Evolutionary conservation across 805 yeast genomes (phyloP).

Genomic region (Metschnikowia peoriensis): DNA sequence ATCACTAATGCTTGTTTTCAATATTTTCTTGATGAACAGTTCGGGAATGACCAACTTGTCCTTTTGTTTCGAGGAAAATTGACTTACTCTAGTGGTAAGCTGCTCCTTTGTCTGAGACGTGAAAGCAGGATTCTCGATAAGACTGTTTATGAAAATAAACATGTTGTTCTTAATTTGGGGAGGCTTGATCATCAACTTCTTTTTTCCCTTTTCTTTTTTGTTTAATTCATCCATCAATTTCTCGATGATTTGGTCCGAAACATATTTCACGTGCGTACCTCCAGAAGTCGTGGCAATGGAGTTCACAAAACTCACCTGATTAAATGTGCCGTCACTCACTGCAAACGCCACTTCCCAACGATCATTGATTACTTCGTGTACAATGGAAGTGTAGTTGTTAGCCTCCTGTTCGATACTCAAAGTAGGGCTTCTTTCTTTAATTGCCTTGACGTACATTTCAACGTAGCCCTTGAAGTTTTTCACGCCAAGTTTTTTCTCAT

Average conservation of each 20-base stretch:
- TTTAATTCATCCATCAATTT: slow-evolving; percentile 67
- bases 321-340: slow-evolving; percentile 83
- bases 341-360: slow-evolving; percentile 98
- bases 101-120: slow-evolving; percentile 98
- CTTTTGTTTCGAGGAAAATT: slow-evolving; percentile 74
- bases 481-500: slow-evolving; percentile 68
- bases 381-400: slow-evolving; percentile 46
- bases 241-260: slow-evolving; percentile 78
- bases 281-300: slow-evolving; percentile 97
- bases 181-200: slow-evolving; percentile 72
- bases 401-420: slow-evolving; percentile 27
- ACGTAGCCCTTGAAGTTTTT: slow-evolving; percentile 82
- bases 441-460: slow-evolving; percentile 81
- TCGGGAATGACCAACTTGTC: slow-evolving; percentile 68
- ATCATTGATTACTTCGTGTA: slow-evolving; percentile 77
- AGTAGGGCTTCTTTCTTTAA: slow-evolving; percentile 50
- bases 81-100: slow-evolving; percentile 80
- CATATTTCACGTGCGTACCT: slow-evolving; percentile 89
- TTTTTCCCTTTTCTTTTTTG: slow-evolving; percentile 64
- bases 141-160: slow-evolving; percentile 87
- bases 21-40: slow-evolving; percentile 65
- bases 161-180: slow-evolving; percentile 87
- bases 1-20: slow-evolving; percentile 67
- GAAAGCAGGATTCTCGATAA: slow-evolving; percentile 94
- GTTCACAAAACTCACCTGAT: slow-evolving; percentile 95